phyloP scores from a whole-genome alignment of 331 rosid species.

The Arachis monticola region DNA sequence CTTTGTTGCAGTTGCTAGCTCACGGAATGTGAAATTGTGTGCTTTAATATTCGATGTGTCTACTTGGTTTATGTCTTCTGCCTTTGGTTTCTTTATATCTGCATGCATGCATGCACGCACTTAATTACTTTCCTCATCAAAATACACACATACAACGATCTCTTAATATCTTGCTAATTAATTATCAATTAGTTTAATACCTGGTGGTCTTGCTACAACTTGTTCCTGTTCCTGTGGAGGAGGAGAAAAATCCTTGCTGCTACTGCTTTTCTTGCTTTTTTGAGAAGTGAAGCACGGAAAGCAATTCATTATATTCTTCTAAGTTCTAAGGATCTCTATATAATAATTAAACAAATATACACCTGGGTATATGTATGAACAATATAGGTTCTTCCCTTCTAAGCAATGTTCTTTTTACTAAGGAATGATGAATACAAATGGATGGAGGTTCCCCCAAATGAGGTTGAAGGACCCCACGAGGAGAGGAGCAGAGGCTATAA shows the following conservation, averaged over 20 bases:
- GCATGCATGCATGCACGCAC: slow-evolving; percentile 3
- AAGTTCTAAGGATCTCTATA: not conserved
- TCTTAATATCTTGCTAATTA: too few relatives aligned
- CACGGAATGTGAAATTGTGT: slow-evolving; percentile 77
- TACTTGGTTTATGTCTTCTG: slow-evolving; percentile 43
- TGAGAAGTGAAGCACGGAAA: slow-evolving; percentile 77
- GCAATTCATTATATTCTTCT: slow-evolving; percentile 61
- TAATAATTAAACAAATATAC: too few relatives aligned
- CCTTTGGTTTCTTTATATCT: slow-evolving; percentile 47
- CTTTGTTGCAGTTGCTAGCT: slow-evolving; percentile 87
- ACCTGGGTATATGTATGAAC: not conserved
- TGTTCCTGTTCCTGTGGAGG: slow-evolving; percentile 30
- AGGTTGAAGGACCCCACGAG: slow-evolving; percentile 77
- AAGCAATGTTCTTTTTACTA: not conserved
- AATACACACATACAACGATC: too few relatives aligned
- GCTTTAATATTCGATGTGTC: slow-evolving; percentile 56
- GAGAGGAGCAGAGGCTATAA: slow-evolving; percentile 41
- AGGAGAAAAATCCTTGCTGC: slow-evolving; percentile 46
- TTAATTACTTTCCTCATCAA: too few relatives aligned
- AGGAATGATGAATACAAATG: not conserved
- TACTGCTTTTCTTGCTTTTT: slow-evolving; percentile 54
- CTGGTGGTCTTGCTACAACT: slow-evolving; percentile 45
- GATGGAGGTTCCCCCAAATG: slow-evolving; percentile 68
- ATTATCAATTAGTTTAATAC: slow-evolving; percentile 34
- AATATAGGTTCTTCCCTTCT: not conserved